Evolutionary conservation across 192 early-diverging fungal genomes (phyloP).

Genomic region (Cetraspora pellucida): DNA sequence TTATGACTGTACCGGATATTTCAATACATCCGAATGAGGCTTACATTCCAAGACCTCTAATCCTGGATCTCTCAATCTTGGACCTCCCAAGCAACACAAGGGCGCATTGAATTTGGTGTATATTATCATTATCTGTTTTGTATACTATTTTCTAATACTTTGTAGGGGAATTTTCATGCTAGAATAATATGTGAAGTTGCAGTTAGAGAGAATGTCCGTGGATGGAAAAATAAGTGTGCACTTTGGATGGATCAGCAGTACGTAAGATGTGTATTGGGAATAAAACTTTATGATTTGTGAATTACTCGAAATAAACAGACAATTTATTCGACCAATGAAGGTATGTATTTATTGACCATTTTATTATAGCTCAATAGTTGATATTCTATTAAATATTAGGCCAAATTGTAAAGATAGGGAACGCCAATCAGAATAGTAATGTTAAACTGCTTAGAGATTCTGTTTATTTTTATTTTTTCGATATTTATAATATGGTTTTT

Average conservation of each 20-base stretch:
- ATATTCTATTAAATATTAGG: slow-evolving; percentile 30
- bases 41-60: not conserved
- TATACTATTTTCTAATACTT: slow-evolving; percentile 8
- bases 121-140: slow-evolving; percentile 28
- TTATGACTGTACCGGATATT: slow-evolving; percentile 9
- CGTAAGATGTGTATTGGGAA: not conserved
- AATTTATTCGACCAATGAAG: slow-evolving; percentile 1
- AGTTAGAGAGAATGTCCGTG: not conserved
- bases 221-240: slow-evolving; percentile 6
- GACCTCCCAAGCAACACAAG: slow-evolving; percentile 27
- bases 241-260: slow-evolving; percentile 3
- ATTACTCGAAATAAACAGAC: not conserved
- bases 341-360: slow-evolving; percentile 9
- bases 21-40: slow-evolving; percentile 14
- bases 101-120: slow-evolving; percentile 19
- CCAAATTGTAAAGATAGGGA: slow-evolving; percentile 8
- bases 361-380: slow-evolving; percentile 11
- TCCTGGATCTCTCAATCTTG: slow-evolving; percentile 4
- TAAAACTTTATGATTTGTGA: slow-evolving; percentile 5
- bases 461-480: slow-evolving; percentile 29
- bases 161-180: slow-evolving; percentile 22
- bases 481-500: slow-evolving; percentile 28
- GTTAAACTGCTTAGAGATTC: slow-evolving; percentile 27
- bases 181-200: slow-evolving; percentile 23
- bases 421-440: slow-evolving; percentile 17